phyloP scores from a whole-genome alignment of 1,284 basidiomycete species.

The Ceratobasidium sp. region DNA sequence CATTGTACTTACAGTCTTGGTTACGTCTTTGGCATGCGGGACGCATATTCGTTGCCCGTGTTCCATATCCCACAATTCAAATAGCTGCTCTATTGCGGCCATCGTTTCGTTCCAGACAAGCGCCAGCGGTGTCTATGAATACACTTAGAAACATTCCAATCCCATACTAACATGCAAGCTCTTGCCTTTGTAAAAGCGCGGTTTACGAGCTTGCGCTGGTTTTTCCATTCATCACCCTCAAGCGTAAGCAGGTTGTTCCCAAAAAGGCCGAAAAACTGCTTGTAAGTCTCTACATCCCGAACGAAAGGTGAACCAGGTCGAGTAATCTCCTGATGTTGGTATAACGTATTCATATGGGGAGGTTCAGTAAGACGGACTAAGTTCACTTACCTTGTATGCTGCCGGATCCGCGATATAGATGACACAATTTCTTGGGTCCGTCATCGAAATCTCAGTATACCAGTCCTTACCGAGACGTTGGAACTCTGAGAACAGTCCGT shows the following conservation, averaged over 20 bases:
- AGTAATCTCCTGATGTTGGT: background rate
- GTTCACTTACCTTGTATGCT: background rate
- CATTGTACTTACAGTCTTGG: background rate
- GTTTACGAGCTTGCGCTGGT: slow-evolving; percentile 41
- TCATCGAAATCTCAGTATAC: slow-evolving; percentile 21
- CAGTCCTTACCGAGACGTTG: slow-evolving; percentile 18
- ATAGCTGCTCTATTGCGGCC: background rate
- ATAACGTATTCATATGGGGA: background rate
- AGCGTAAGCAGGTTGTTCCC: slow-evolving; percentile 39
- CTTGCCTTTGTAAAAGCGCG: slow-evolving; percentile 44
- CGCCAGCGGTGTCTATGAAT: background rate
- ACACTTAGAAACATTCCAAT: background rate
- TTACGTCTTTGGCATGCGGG: background rate
- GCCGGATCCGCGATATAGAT: slow-evolving; percentile 19
- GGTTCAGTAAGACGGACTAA: background rate
- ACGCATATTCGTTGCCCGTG: background rate
- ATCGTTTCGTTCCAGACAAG: slow-evolving; percentile 33
- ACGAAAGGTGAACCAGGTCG: background rate
- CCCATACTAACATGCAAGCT: background rate
- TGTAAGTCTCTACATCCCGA: background rate
- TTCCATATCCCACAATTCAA: slow-evolving; percentile 23
- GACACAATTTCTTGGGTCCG: background rate
- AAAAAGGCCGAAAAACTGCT: slow-evolving; percentile 33
- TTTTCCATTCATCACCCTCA: slow-evolving; percentile 43
- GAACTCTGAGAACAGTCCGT: background rate